These are phyloP conservation scores for Ochetophila trinervis DNA, from an alignment of 306 rosid species.

Conservation along the genomic window DNA sequence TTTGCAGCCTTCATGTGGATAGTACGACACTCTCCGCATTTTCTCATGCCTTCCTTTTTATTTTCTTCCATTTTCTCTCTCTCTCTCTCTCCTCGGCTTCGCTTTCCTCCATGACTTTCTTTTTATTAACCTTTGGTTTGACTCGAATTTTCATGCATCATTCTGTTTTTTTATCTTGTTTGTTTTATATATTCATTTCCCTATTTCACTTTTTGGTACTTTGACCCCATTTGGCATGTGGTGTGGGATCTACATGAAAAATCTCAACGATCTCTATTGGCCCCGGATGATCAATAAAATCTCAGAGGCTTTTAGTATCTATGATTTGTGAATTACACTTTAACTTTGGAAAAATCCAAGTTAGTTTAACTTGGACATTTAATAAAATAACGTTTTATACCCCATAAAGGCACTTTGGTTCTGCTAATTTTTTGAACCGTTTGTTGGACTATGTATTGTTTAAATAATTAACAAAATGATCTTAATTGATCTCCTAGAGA, in stretches of 20 bases:
- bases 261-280: too few relatives aligned
- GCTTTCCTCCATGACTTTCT: constrained; percentile 11
- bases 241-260: constrained; percentile 5
- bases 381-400: not conserved
- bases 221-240: constrained; percentile 7
- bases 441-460: not conserved
- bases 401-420: too few relatives aligned
- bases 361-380: not conserved
- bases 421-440: not conserved
- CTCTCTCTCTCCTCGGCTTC: constrained; percentile 1
- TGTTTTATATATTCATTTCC: too few relatives aligned
- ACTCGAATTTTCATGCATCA: constrained; percentile 22
- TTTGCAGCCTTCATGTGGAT: constrained; percentile 36
- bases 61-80: constrained; percentile 6
- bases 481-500: not conserved
- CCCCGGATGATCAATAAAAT: too few relatives aligned
- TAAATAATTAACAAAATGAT: not conserved
- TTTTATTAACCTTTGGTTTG: not conserved
- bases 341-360: too few relatives aligned
- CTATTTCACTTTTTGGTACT: too few relatives aligned
- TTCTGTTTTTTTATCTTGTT: not conserved
- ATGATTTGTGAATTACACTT: too few relatives aligned
- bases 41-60: not conserved
- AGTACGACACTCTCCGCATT: constrained; percentile 26
- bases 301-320: too few relatives aligned